These are phyloP conservation scores for Brassica nigra DNA, from an alignment of 345 rosid genomes.

Conservation along the genomic window DNA sequence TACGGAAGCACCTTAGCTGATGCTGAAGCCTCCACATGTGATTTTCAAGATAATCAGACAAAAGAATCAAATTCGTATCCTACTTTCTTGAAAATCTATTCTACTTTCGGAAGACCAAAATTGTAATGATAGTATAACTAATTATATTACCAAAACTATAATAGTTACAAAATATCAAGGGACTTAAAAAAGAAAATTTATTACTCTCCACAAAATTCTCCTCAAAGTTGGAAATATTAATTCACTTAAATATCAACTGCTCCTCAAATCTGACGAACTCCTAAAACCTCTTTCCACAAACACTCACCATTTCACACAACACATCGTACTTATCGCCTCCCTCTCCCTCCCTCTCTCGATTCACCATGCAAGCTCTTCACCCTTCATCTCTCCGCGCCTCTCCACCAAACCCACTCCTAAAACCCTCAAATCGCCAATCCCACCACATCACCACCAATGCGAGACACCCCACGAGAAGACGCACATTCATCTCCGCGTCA, in stretches of 20 bases:
- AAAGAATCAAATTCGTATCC: too few relatives aligned
- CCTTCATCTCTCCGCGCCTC: constrained; percentile 61
- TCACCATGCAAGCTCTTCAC: constrained; percentile 76
- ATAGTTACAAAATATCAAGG: background rate
- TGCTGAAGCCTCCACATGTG: too few relatives aligned
- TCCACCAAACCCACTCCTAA: constrained; percentile 53
- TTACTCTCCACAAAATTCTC: background rate
- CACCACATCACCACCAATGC: constrained; percentile 39
- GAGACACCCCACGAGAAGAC: constrained; percentile 37
- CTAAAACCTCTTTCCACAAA: constrained; percentile 11
- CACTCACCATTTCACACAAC: constrained; percentile 32
- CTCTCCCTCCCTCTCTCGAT: constrained; percentile 2
- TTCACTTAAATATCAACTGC: background rate
- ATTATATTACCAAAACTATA: background rate
- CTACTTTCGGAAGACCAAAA: background rate
- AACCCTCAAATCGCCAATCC: constrained; percentile 38
- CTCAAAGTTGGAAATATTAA: background rate
- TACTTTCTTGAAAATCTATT: too few relatives aligned
- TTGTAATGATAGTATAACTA: background rate
- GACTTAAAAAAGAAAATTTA: background rate
- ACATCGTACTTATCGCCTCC: constrained; percentile 43
- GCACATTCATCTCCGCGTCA: constrained; percentile 50
- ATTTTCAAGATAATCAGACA: too few relatives aligned
- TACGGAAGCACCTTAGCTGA: too few relatives aligned
- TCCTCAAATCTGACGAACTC: constrained; percentile 27